Percentiles rank a stretch among this genome's conserved stretches.
Conservation (phyloP, 208 protist species). For the Lotmaria passim region DNA sequence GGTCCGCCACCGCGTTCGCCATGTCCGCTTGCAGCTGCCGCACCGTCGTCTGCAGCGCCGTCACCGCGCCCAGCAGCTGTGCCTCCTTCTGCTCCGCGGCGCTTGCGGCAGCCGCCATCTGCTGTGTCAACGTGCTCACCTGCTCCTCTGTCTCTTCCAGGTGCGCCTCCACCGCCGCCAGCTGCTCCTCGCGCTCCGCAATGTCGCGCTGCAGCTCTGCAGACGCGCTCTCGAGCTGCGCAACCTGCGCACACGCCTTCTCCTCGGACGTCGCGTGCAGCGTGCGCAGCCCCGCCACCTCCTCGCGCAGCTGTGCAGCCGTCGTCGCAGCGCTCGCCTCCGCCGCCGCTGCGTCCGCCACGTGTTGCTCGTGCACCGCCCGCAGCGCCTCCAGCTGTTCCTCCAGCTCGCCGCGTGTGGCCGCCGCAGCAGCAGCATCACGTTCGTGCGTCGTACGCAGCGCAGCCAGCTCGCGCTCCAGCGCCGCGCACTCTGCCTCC, state of each 20-base stretch:
- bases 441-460: constrained; percentile 8
- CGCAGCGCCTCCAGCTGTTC: constrained; percentile 23
- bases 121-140: constrained; percentile 9
- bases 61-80: constrained; percentile 2
- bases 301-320: constrained; percentile 10
- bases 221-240: constrained; percentile 14
- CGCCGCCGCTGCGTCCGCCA: neutral
- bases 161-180: constrained; percentile 22
- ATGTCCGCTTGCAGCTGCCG: constrained; percentile 22
- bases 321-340: neutral
- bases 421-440: neutral
- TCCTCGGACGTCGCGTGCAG: constrained; percentile 14
- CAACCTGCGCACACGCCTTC: constrained; percentile 12
- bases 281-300: constrained; percentile 4
- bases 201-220: constrained; percentile 10
- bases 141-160: constrained; percentile 40
- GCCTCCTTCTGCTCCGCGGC: constrained; percentile 15
- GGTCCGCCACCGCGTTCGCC: constrained; percentile 19
- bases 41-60: constrained; percentile 14
- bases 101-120: neutral
- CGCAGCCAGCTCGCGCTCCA: constrained; percentile 23
- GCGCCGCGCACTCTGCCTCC: constrained; percentile 35
- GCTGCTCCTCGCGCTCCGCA: constrained; percentile 24
- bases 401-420: constrained; percentile 29
- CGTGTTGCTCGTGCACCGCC: constrained; percentile 21